Percentiles rank a stretch among this genome's conserved stretches.
phyloP scores from a whole-genome alignment of 768 basidiomycete genomes.

The Rhodotorula graminis region DNA sequence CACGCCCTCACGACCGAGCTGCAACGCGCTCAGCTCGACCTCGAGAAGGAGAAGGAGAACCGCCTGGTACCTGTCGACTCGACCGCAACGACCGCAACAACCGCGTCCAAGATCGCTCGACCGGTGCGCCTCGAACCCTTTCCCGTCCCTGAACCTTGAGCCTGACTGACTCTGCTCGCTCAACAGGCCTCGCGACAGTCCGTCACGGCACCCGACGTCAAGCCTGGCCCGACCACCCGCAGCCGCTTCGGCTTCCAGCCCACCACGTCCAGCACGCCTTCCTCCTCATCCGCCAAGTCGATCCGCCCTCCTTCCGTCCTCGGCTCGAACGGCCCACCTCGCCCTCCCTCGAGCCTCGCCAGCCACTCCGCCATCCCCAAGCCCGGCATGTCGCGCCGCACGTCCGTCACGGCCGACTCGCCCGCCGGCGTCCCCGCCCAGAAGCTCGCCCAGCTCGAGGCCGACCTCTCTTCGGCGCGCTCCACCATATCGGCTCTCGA shows the following conservation, averaged over 20 bases:
- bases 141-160: neutral
- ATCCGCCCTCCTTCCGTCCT: conserved; percentile 11
- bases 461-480: conserved; percentile 1
- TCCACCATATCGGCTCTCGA: neutral
- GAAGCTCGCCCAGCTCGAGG: conserved; percentile 16
- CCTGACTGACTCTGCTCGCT: neutral
- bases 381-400: neutral
- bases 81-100: neutral
- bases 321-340: neutral
- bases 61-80: neutral
- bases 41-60: conserved; percentile 22
- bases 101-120: conserved; percentile 21
- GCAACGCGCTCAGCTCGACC: conserved; percentile 5
- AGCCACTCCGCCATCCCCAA: conserved; percentile 6
- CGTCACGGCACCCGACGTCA: neutral
- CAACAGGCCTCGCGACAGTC: conserved; percentile 21
- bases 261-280: neutral
- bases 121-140: neutral
- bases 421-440: neutral
- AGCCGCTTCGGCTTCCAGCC: conserved; percentile 25
- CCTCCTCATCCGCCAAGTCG: neutral
- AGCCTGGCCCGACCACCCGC: neutral
- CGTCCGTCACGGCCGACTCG: neutral
- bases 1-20: conserved; percentile 21
- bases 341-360: conserved; percentile 21